These are phyloP conservation scores for Cyclostephanos tholiformis DNA, from an alignment of 108 stramenopile species.

Conservation along the genomic window DNA sequence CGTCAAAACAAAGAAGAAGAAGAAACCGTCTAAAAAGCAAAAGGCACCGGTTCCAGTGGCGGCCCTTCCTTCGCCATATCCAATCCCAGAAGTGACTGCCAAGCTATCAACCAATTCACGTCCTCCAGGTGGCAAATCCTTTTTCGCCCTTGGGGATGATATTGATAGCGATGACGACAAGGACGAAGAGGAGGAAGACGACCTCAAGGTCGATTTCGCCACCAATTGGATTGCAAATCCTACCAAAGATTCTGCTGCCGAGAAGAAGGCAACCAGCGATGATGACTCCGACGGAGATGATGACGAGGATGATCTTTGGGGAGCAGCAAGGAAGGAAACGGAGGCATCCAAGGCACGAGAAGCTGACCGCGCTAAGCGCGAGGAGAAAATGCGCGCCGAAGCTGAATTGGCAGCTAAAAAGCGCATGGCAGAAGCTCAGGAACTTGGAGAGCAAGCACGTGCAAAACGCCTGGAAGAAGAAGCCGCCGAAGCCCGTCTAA, in stretches of 20 bases:
- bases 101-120: constrained; percentile 20
- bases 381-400: constrained; percentile 78
- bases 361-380: constrained; percentile 80
- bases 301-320: constrained; percentile 83
- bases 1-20: constrained; percentile 41
- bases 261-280: constrained; percentile 24
- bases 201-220: constrained; percentile 51
- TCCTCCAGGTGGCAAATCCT: constrained; percentile 49
- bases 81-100: constrained; percentile 19
- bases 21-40: constrained; percentile 55
- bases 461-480: constrained; percentile 75
- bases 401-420: constrained; percentile 72
- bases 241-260: constrained; percentile 24
- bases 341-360: constrained; percentile 76
- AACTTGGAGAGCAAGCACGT: constrained; percentile 73
- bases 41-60: constrained; percentile 36
- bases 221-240: constrained; percentile 72
- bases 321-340: constrained; percentile 72
- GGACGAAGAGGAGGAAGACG: constrained; percentile 67
- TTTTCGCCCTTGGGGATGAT: constrained; percentile 78
- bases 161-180: constrained; percentile 59
- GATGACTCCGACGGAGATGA: constrained; percentile 59
- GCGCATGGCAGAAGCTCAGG: constrained; percentile 79
- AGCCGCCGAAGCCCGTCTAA: constrained; percentile 68
- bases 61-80: constrained; percentile 40